Base-by-base conservation (phyloP, 2,329 filamentous ascomycete species). In the Diplodia corticola region DNA sequence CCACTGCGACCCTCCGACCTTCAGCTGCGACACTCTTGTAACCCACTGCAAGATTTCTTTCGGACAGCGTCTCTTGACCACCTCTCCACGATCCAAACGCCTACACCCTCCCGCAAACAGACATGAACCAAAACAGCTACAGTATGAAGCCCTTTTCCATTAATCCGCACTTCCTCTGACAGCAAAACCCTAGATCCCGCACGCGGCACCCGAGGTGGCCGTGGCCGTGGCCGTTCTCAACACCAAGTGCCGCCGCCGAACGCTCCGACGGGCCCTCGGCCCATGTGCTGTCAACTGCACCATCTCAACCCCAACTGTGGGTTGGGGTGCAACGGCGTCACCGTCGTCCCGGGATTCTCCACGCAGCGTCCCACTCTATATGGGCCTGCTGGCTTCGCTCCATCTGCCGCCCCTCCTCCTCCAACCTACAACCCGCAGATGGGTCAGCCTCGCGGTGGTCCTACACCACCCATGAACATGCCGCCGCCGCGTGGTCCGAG, bases 171-270 rank as follows among this genome's bases (percentile, higher is more conserved):
- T 44, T 44, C n/a, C 10, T 44, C 17, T 44, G 40, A 44, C 6
- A 1, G n/a, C 0, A 1, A 44, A n/a, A n/a, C 17, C 40, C 0
- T 20, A 44, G 40, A 20, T 2, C 5, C 1, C 1, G n/a, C 9
- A 33, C 30, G 30, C 28, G 10, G 28, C 7, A 0, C 37, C 17
- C 15, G n/a, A 20, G 9, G 9, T 6, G 40, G 17, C 10, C 10
- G 17, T n/a, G 0, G 5, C 10, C 9, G 4, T 3, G 37, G 7
- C 17, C 40, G 4, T 17, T 6, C 1, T 0, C 40, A 5, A 6
- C 40, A 7, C n/a, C 40, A 20, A n/a, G 2, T n/a, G n/a, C 40
- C 40, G 0, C 40, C 40, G 3, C 0, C 40, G 3, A 44, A 44
- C 3, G 40, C 40, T n/a, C 17, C 40, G 3, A 20, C n/a, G 20